These are phyloP conservation scores for Ogataea siamensis DNA, from an alignment of 805 yeast genomes.

Conservation along the genomic window DNA sequence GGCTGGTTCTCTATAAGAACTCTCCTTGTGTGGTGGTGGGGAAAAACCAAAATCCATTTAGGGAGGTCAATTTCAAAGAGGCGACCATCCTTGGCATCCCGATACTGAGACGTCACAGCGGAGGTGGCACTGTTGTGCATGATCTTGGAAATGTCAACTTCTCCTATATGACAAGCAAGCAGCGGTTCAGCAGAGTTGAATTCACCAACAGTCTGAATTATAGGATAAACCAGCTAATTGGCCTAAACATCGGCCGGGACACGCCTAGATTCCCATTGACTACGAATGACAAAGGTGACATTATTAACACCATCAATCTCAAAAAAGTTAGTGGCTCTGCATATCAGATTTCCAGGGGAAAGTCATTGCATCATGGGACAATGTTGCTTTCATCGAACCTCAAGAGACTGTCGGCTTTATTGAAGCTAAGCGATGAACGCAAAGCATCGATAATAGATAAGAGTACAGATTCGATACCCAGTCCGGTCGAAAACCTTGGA, in stretches of 20 bases:
- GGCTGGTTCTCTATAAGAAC: slow-evolving; percentile 74
- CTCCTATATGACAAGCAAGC: slow-evolving; percentile 66
- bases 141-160: slow-evolving; percentile 87
- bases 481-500: slow-evolving; percentile 70
- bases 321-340: slow-evolving; percentile 90
- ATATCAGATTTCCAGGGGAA: slow-evolving; percentile 75
- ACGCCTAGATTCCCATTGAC: slow-evolving; percentile 32
- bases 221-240: slow-evolving; percentile 21
- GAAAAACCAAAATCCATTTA: slow-evolving; percentile 94
- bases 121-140: slow-evolving; percentile 98
- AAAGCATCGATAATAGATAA: slow-evolving; percentile 24
- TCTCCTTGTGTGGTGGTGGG: slow-evolving; percentile 90
- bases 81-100: slow-evolving; percentile 55
- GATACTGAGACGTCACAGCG: slow-evolving; percentile 74
- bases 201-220: slow-evolving; percentile 38
- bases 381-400: slow-evolving; percentile 75
- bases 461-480: slow-evolving; percentile 70
- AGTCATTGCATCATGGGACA: slow-evolving; percentile 93
- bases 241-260: slow-evolving; percentile 1
- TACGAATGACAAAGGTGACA: slow-evolving; percentile 80
- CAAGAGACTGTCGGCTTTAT: slow-evolving; percentile 53
- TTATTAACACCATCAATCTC: slow-evolving; percentile 44
- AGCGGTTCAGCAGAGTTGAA: slow-evolving; percentile 56
- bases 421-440: slow-evolving; percentile 37
- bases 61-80: slow-evolving; percentile 67